Conservation (phyloP, 78 protist species). For the Chrysochromulina tobinii region DNA sequence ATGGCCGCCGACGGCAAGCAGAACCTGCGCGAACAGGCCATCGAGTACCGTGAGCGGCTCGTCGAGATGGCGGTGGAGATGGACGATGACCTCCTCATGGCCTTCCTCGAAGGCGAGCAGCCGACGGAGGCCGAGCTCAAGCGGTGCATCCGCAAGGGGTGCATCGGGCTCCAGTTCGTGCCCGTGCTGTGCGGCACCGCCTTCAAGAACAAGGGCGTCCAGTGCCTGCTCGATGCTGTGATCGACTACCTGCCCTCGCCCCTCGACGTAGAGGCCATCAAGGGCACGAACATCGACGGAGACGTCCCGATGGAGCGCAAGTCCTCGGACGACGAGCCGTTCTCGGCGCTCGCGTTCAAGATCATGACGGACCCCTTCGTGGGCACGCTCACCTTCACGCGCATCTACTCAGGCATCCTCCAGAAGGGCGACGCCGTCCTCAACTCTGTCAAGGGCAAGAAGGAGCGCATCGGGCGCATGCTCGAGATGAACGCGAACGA, state of each 20-base stretch:
- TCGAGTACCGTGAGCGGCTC: conserved; percentile 41
- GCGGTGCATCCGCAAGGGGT: conserved; percentile 16
- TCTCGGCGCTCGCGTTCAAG: conserved; percentile 83
- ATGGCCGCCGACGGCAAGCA: no score
- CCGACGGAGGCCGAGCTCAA: conserved; percentile 35
- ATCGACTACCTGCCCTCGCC: conserved; percentile 16
- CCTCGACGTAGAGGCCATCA: conserved; percentile 3
- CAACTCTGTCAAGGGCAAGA: conserved; percentile 20
- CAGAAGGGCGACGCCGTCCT: background rate
- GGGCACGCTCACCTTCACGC: conserved; percentile 79
- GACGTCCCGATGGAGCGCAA: background rate
- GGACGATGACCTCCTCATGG: conserved; percentile 46
- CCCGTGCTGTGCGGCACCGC: background rate
- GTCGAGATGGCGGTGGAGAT: conserved; percentile 32
- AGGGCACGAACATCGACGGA: background rate
- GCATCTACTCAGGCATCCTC: conserved; percentile 85
- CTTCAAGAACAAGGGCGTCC: conserved; percentile 88
- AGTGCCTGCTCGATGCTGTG: conserved; percentile 24
- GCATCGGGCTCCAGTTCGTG: background rate
- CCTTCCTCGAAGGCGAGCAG: conserved; percentile 47
- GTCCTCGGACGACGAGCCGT: conserved; percentile 38
- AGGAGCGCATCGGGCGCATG: conserved; percentile 54
- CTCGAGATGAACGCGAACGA: conserved; percentile 90
- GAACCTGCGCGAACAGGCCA: conserved; percentile 35
- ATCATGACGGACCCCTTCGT: conserved; percentile 38